Base-by-base conservation (phyloP, 176 grass and related monocot species). In the Avena atlantica region DNA sequence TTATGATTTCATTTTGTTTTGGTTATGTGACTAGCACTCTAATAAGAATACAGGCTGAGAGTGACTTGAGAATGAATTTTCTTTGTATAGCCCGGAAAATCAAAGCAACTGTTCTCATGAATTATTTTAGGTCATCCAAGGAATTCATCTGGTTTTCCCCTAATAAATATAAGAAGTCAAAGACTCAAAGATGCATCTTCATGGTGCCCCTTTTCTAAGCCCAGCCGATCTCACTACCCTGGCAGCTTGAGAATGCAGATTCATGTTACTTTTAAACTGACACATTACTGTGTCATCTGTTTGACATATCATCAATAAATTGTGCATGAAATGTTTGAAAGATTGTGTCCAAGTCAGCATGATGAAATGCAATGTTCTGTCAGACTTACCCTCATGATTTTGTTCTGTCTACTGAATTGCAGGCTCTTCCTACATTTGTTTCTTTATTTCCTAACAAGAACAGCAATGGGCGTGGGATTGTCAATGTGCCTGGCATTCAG, bases 381-480 rank as follows among this genome's bases (percentile, higher is more conserved):
- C 21, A 16, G n/a, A 74, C 71, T 74, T 13, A 51, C 12, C 3
- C 59, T 86, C 58, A 81, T 76, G 16, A 5, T 42, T 70, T 80
- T 72, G 3, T 58, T 87, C 4, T 49, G 45, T 80, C 44, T 85
- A 34, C 73, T 76, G 25, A 72, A 83, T 60, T 91, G 82, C 92
- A 98, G 96, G 82, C 88, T 80, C 85, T 98, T 84, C 96, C 96
- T 73, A 94, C 92, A 37, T 98, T 98, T 90, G 92, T 88, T 56
- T 92, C 92, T 80, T 80, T 96, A 40, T 96, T 96, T 90, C 96
- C 93, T 50, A 48, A 90, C 82, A 87, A 92, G 63, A 86, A 77
- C 44, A 66, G 62, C 67, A 94, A 94, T 45, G 92, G 92, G 5
- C 49, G 88, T 65, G 93, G 93, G 82, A 17, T 91, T 95, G 66